Conservation (phyloP, 345 rosid genomes). For the Lenwebbia sp. region DNA sequence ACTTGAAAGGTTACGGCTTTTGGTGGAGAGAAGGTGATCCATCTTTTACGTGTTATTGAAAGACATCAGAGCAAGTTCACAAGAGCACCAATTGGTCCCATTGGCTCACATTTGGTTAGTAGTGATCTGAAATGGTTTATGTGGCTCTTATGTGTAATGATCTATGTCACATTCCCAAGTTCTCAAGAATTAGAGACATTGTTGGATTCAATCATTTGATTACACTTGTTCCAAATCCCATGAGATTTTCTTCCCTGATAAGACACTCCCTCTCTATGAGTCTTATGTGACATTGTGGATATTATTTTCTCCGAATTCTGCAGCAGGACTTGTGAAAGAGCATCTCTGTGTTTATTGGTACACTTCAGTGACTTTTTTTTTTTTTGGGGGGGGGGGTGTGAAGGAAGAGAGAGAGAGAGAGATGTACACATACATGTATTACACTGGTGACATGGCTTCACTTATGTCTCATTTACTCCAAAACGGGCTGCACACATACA, state of each 20-base stretch:
- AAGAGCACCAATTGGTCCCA: slow-evolving; percentile 91
- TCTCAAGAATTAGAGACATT: background rate
- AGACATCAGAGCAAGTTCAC: slow-evolving; percentile 42
- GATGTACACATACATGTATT: background rate
- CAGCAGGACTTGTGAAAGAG: background rate
- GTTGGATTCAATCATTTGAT: background rate
- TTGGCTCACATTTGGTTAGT: slow-evolving; percentile 92
- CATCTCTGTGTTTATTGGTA: background rate
- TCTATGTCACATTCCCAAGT: background rate
- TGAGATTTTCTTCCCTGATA: background rate
- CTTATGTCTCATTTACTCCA: background rate
- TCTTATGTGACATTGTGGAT: background rate
- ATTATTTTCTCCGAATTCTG: background rate
- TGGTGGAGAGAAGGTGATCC: slow-evolving; percentile 80
- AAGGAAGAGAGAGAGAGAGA: too few relatives aligned
- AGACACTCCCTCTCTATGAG: background rate
- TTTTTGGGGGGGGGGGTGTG: background rate
- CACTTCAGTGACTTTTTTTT: background rate
- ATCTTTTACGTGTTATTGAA: slow-evolving; percentile 69
- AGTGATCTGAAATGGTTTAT: background rate
- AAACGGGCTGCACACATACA: background rate
- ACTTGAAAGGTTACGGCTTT: slow-evolving; percentile 75
- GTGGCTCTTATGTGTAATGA: background rate
- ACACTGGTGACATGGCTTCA: background rate
- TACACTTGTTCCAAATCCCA: background rate